These are phyloP conservation scores for Magnolia sinica DNA, from an alignment of 164 flowering plant genomes.

Conservation along the genomic window DNA sequence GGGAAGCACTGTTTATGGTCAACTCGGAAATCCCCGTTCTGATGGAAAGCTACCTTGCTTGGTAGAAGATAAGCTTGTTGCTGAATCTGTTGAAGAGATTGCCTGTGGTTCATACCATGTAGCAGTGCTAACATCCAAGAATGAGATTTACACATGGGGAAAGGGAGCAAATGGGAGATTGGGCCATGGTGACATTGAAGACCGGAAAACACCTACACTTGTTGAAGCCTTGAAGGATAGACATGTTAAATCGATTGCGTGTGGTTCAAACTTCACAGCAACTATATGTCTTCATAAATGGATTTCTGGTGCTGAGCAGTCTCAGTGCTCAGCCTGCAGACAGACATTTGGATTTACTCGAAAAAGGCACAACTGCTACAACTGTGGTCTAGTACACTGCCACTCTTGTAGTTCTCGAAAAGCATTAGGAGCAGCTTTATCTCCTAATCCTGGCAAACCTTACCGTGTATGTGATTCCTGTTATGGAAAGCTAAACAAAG, in stretches of 20 bases:
- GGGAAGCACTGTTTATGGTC: constrained; percentile 43
- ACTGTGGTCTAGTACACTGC: constrained; percentile 84
- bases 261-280: constrained; percentile 70
- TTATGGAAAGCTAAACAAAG: constrained; percentile 53
- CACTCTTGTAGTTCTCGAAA: constrained; percentile 84
- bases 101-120: constrained; percentile 81
- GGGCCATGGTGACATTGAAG: constrained; percentile 81
- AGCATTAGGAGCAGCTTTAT: constrained; percentile 64
- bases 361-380: constrained; percentile 78
- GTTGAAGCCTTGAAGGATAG: constrained; percentile 80
- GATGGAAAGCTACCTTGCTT: constrained; percentile 40
- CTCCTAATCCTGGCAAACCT: constrained; percentile 72
- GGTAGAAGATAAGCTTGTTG: constrained; percentile 28
- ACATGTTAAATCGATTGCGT: constrained; percentile 66
- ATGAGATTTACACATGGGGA: constrained; percentile 85
- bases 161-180: constrained; percentile 84
- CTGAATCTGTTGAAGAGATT: constrained; percentile 49
- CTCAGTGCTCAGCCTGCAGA: constrained; percentile 74
- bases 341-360: constrained; percentile 83
- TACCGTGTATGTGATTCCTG: constrained; percentile 81
- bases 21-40: constrained; percentile 35
- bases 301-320: constrained; percentile 79
- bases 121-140: constrained; percentile 62
- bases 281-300: constrained; percentile 76
- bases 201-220: constrained; percentile 58